Evolutionary conservation across 1,139 yeast species (phyloP), one percentile per base, ranked within the genome.

Genomic region (Geotrichum bryndzae): DNA sequence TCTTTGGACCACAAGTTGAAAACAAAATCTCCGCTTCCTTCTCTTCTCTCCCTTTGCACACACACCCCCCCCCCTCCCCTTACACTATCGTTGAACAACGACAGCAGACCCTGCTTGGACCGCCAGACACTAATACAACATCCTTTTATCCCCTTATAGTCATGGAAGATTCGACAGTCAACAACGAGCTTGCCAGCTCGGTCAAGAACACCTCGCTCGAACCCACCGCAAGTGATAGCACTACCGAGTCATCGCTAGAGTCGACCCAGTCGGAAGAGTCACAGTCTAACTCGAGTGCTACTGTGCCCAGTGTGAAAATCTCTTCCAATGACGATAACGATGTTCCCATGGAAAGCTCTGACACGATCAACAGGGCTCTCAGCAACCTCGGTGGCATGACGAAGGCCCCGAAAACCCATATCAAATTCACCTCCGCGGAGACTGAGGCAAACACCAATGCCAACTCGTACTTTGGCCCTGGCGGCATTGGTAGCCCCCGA

Each of bases 371-470:
- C 31, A 38, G 22, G 54, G 46, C 46, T 22, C 2, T 41, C 7
- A 41, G 46, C 46, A 41, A 41, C 6, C 46, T 41, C 18, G 46
- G 46, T 3, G 46, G 45, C 29, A 46, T 38, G 3, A 55, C 57
- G 3, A 23, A 29, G n/a, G 53, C 29, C 50, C 53, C 57, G 10
- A 31, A 27, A n/a, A 15, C 51, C 31, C 58, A 60, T 35, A 56
- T 60, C 33, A 56, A 56, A 22, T 60, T 60, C 45, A 35, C 59
- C 11, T 56, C 62, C 5, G 59, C 59, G n/a, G 62, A 56, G 33
- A 60, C 62, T 5, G 62, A 60, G 50, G 59, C 62, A 4, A 60
- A 60, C 41, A 60, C 62, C 3, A 60, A 60, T 33, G 62, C 62
- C 23, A 60, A 60, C 53, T 60, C 62, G 2, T 60, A 60, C 54